These are phyloP conservation scores for Atkinsonella texensis DNA, from an alignment of 2,329 filamentous ascomycete species.

Conservation along the genomic window DNA sequence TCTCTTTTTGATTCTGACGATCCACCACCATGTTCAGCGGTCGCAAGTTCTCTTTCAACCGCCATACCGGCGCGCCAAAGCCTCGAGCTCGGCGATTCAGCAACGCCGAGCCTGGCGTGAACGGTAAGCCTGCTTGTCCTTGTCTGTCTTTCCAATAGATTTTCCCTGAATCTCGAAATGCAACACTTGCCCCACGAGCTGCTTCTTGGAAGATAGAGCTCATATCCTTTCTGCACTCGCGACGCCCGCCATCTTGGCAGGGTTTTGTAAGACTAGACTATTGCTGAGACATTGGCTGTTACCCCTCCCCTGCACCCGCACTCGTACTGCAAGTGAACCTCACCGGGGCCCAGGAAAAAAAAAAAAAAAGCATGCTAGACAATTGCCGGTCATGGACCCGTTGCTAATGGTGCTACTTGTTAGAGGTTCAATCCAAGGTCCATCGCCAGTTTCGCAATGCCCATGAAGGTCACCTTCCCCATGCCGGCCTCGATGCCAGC, in stretches of 20 bases:
- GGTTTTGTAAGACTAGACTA: neutral
- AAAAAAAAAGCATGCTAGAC: neutral
- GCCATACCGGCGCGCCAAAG: constrained; percentile 50
- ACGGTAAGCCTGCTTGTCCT: constrained; percentile 31
- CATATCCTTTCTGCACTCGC: neutral
- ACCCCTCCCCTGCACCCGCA: neutral
- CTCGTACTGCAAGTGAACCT: neutral
- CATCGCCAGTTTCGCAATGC: constrained; percentile 82
- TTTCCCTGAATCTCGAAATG: no score
- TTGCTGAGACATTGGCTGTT: neutral
- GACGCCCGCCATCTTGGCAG: neutral
- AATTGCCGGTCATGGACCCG: neutral
- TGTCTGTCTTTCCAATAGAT: neutral
- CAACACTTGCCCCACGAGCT: neutral
- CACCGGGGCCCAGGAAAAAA: neutral
- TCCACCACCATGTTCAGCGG: constrained; percentile 35
- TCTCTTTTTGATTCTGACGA: neutral
- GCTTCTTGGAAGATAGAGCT: neutral
- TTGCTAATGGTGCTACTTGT: constrained; percentile 8
- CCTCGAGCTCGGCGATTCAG: constrained; percentile 43
- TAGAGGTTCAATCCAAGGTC: constrained; percentile 74
- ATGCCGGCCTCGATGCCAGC: constrained; percentile 80
- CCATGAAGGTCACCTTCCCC: constrained; percentile 81
- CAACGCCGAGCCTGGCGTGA: constrained; percentile 41
- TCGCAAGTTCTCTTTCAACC: constrained; percentile 56